These are phyloP conservation scores for Tetramitus jugosus DNA, from an alignment of 208 protist genomes.

Conservation along the genomic window DNA sequence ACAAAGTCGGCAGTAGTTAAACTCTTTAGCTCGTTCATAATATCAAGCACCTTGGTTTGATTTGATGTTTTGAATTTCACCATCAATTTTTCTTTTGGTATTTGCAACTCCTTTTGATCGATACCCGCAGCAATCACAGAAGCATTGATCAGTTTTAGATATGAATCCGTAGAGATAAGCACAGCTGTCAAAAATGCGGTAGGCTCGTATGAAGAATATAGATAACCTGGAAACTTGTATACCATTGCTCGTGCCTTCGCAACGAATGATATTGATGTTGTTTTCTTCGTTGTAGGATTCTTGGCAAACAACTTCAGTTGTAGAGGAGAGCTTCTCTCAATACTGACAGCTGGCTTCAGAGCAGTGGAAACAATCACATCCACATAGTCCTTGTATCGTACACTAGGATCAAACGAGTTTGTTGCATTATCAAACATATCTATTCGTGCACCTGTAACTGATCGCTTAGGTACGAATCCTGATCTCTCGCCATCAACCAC, in stretches of 20 bases:
- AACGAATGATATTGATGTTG: conserved; percentile 41
- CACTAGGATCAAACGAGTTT: conserved; percentile 10
- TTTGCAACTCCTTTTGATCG: background rate
- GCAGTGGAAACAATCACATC: conserved; percentile 11
- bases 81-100: conserved; percentile 43
- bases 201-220: conserved; percentile 55
- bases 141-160: background rate
- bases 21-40: conserved; percentile 71
- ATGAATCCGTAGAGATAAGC: conserved; percentile 49
- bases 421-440: background rate
- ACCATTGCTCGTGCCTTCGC: conserved; percentile 59
- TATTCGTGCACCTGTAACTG: background rate
- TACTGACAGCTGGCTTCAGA: background rate
- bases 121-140: background rate
- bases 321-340: background rate
- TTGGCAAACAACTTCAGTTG: background rate
- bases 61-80: conserved; percentile 48
- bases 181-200: conserved; percentile 41
- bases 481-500: background rate
- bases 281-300: background rate
- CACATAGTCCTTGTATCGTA: conserved; percentile 8
- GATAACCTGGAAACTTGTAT: conserved; percentile 68
- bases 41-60: conserved; percentile 43
- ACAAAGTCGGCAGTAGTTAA: conserved; percentile 50
- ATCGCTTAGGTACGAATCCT: background rate